A percentile compares a stretch with the other conserved stretches of the same genome.
phyloP scores from a whole-genome alignment of 352 stramenopile genomes.

The Pilasporangium apinafurcum region DNA sequence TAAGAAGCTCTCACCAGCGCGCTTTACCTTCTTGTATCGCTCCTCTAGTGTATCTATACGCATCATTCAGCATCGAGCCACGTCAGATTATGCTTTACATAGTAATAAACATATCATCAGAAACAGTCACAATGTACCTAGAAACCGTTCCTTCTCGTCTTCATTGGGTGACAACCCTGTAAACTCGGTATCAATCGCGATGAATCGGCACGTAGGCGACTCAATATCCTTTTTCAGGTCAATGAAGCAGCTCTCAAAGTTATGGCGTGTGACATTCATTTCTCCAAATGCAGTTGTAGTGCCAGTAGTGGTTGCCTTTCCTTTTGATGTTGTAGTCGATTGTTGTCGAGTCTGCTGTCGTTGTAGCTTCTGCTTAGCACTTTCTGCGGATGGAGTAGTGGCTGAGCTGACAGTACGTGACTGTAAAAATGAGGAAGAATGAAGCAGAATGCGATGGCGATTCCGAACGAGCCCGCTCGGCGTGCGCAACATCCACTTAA shows the following conservation, averaged over 20 bases:
- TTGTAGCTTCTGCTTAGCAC: no score
- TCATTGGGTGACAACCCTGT: constrained; percentile 70
- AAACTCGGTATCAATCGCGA: constrained; percentile 84
- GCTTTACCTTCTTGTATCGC: constrained; percentile 69
- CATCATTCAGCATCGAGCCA: constrained; percentile 1
- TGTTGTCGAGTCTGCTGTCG: no score
- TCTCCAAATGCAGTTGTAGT: constrained; percentile 2
- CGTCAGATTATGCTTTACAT: not conserved
- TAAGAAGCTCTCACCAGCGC: constrained; percentile 69
- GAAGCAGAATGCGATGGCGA: constrained; percentile 1
- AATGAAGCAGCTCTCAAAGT: constrained; percentile 54
- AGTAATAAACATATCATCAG: not conserved
- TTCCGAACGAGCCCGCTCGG: not conserved
- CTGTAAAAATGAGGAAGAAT: constrained; percentile 1
- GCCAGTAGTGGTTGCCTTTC: not conserved
- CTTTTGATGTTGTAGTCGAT: not conserved
- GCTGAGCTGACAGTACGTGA: not conserved
- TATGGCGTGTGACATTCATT: constrained; percentile 83
- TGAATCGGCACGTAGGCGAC: constrained; percentile 55
- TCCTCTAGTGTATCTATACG: constrained; percentile 65
- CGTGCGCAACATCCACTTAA: constrained; percentile 5
- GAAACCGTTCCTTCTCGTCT: constrained; percentile 48
- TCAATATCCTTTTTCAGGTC: constrained; percentile 58
- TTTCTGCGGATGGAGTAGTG: constrained; percentile 1
- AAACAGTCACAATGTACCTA: constrained; percentile 16